Conservation (phyloP, 2,329 filamentous ascomycete species). For the Fusarium fracticaudum region DNA sequence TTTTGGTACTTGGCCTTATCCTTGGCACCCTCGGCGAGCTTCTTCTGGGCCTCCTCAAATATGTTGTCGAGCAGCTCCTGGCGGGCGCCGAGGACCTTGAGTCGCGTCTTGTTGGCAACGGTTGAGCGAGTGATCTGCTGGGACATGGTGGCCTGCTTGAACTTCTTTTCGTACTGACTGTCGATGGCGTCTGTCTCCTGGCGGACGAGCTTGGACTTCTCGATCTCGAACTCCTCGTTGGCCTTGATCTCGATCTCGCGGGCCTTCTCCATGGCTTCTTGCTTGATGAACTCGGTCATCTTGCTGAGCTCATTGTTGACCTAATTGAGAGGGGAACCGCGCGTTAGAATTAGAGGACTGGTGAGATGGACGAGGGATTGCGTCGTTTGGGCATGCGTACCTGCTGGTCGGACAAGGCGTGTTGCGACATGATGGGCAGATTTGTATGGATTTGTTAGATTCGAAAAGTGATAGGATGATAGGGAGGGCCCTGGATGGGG, state of each 20-base stretch:
- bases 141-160: slow-evolving; percentile 97
- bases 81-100: slow-evolving; percentile 85
- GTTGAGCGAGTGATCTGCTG: slow-evolving; percentile 99
- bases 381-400: slow-evolving; percentile 59
- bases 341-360: slow-evolving; percentile 25
- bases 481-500: neutral
- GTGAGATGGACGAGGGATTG: slow-evolving; percentile 25
- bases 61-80: slow-evolving; percentile 92
- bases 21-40: slow-evolving; percentile 71
- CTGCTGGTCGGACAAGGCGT: slow-evolving; percentile 98
- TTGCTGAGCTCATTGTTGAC: slow-evolving; percentile 98
- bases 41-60: slow-evolving; percentile 82
- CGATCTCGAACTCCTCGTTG: slow-evolving; percentile 98
- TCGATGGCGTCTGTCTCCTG: slow-evolving; percentile 96
- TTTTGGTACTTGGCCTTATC: slow-evolving; percentile 79
- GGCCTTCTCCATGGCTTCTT: slow-evolving; percentile 96
- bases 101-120: slow-evolving; percentile 92
- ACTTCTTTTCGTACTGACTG: slow-evolving; percentile 94
- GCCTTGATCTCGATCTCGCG: slow-evolving; percentile 98
- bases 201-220: slow-evolving; percentile 98
- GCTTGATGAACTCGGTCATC: slow-evolving; percentile 99
- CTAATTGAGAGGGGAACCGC: slow-evolving; percentile 55
- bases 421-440: slow-evolving; percentile 82
- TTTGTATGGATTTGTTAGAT: slow-evolving; percentile 21
- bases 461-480: slow-evolving; percentile 7